phyloP scores from a whole-genome alignment of 1,139 yeast species.

The Protomyces pachydermus region DNA sequence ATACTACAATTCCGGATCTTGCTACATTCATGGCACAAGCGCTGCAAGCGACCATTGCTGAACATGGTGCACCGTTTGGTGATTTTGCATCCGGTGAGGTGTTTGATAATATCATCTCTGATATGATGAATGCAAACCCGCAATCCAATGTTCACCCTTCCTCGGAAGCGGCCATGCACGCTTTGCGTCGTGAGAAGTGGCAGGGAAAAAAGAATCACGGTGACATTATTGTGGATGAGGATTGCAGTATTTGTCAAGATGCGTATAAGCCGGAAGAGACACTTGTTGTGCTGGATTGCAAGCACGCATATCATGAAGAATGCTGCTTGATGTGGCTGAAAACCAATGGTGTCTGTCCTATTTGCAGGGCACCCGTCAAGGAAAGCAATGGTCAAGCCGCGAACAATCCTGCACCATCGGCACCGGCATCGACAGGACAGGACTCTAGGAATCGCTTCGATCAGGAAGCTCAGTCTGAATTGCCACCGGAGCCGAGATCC shows the following conservation, averaged over 20 bases:
- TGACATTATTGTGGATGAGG: neutral
- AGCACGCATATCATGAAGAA: conserved; percentile 20
- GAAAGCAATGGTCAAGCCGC: neutral
- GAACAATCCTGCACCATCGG: too few species aligned
- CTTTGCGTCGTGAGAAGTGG: neutral
- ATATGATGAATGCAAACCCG: conserved; percentile 22
- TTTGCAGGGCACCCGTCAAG: conserved; percentile 18
- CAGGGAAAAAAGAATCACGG: neutral
- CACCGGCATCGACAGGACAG: too few species aligned
- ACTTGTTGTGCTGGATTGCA: conserved; percentile 11
- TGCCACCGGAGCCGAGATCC: too few species aligned
- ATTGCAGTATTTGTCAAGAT: conserved; percentile 22
- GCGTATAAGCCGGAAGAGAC: conserved; percentile 2
- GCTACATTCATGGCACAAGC: conserved; percentile 16
- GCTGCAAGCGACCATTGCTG: neutral
- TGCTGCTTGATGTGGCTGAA: conserved; percentile 18
- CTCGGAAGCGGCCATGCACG: neutral
- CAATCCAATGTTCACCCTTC: conserved; percentile 13
- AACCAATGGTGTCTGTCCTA: conserved; percentile 19
- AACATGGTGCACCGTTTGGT: neutral
- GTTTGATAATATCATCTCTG: conserved; percentile 18
- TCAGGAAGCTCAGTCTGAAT: too few species aligned
- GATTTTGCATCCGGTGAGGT: conserved; percentile 14
- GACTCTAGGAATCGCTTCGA: too few species aligned
- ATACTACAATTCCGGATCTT: conserved; percentile 7